Base-by-base conservation (phyloP, 2,329 filamentous ascomycete species). In the Tothia fuscella region DNA sequence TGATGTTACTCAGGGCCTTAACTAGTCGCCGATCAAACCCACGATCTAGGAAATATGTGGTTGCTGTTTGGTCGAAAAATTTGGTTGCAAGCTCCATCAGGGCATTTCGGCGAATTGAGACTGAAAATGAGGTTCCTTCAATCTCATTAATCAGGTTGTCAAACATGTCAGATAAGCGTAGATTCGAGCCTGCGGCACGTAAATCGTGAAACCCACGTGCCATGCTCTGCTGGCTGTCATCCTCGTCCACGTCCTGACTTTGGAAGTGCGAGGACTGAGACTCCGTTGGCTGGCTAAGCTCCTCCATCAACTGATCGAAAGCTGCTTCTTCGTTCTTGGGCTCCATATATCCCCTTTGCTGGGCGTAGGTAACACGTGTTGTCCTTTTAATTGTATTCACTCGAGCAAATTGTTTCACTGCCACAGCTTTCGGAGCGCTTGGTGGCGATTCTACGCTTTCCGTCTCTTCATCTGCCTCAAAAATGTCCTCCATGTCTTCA, bases 21-120 rank as follows among this genome's bases (percentile, higher is more conserved):
- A 86, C 72, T 13, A 95, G 66, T 22, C 72, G 73, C 41, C 77
- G 71, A 47, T 85, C 82, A 43, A 82, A 75, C 5, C 77, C 76
- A 49, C 85, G 79, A 47, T 87, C 79, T 16, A 82, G 70, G 51
- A 94, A 87, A 47, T 82, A 78, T 14, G 69, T 67, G 21, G 75
- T 65, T 50, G 83, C 87, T 1, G 66, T 66, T 51, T 78, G 77
- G 38, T 79, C 67, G 3, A 61, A 49, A 43, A 78, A 58, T 48
- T 72, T 75, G 20, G 56, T 57, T 39, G 68, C 67, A n/a, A 79
- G 56, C 41, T 77, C 72, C 29, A 74, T 56, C 46, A 78, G 61
- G 3, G 69, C 68, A 50, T 62, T 72, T 32, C 73, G 66, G 45
- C 67, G 63, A 25, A 64, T 61, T 3, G 69, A 68, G 13, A 58